Percentiles rank a stretch among this genome's conserved stretches.
phyloP scores from a whole-genome alignment of 305 asterid species.

The Plantago rigida region DNA sequence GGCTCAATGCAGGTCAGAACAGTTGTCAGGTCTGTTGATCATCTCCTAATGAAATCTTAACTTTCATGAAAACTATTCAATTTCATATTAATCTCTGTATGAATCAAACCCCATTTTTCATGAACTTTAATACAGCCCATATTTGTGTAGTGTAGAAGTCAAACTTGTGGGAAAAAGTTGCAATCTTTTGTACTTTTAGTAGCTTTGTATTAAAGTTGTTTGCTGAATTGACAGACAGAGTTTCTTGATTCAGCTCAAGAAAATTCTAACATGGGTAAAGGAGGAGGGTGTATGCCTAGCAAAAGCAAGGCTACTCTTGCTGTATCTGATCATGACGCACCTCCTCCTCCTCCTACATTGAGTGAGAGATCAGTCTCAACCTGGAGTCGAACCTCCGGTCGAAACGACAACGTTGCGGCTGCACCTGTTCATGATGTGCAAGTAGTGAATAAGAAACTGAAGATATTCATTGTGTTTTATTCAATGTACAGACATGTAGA shows the following conservation, averaged over 20 bases:
- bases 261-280: slow-evolving; percentile 48
- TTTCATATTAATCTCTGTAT: background rate
- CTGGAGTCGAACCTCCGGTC: slow-evolving; percentile 19
- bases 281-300: slow-evolving; percentile 58
- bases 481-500: slow-evolving; percentile 57
- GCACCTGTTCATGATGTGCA: slow-evolving; percentile 17
- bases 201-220: background rate
- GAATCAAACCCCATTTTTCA: background rate
- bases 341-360: slow-evolving; percentile 8
- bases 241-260: slow-evolving; percentile 16
- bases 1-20: slow-evolving; percentile 24
- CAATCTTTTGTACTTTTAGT: slow-evolving; percentile 9
- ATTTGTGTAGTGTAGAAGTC: background rate
- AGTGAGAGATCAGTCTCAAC: slow-evolving; percentile 27
- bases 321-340: slow-evolving; percentile 25
- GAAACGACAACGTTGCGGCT: slow-evolving; percentile 4
- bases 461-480: slow-evolving; percentile 48
- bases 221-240: background rate
- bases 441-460: slow-evolving; percentile 29
- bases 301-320: slow-evolving; percentile 31
- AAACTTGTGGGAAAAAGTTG: background rate
- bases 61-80: background rate
- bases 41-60: background rate
- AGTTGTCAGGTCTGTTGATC: slow-evolving; percentile 9
- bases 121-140: background rate